Percentiles rank a stretch among this genome's conserved stretches.
These are phyloP conservation scores for Nannizzia gypsea DNA, from an alignment of 2,329 filamentous ascomycete genomes.

Conservation along the genomic window DNA sequence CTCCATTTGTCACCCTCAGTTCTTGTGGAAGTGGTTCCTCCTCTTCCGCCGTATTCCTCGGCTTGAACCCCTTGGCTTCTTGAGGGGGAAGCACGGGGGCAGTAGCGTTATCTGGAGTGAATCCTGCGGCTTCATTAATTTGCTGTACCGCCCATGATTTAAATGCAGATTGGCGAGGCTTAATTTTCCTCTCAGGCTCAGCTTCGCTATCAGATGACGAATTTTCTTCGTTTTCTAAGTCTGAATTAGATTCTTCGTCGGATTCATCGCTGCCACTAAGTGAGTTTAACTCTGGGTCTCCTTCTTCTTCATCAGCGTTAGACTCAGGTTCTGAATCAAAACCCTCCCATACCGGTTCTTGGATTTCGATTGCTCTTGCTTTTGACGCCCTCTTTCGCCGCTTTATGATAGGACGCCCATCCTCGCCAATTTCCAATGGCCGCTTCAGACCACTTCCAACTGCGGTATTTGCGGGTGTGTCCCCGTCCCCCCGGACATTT, in stretches of 20 bases:
- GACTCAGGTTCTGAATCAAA: constrained; percentile 30
- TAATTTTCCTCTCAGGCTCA: constrained; percentile 16
- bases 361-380: constrained; percentile 22
- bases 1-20: constrained; percentile 28
- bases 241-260: constrained; percentile 18
- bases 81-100: constrained; percentile 22
- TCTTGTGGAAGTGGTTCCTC: constrained; percentile 32
- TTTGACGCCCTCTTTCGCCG: constrained; percentile 49
- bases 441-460: constrained; percentile 72
- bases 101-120: constrained; percentile 35
- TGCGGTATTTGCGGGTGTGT: constrained; percentile 4
- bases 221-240: constrained; percentile 24
- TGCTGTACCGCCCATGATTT: constrained; percentile 86
- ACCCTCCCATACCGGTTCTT: constrained; percentile 37
- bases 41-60: constrained; percentile 27
- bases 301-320: constrained; percentile 18
- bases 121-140: constrained; percentile 71
- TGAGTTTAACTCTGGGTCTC: constrained; percentile 15
- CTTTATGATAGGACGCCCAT: constrained; percentile 68
- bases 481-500: background rate
- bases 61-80: constrained; percentile 23
- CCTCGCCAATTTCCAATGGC: constrained; percentile 66
- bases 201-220: constrained; percentile 22
- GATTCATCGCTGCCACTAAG: constrained; percentile 21
- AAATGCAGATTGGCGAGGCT: constrained; percentile 54